Evolutionary conservation across 495 filamentous ascomycete genomes (phyloP), one percentile per base, ranked within the genome.

Genomic region (Annulohypoxylon bovei): DNA sequence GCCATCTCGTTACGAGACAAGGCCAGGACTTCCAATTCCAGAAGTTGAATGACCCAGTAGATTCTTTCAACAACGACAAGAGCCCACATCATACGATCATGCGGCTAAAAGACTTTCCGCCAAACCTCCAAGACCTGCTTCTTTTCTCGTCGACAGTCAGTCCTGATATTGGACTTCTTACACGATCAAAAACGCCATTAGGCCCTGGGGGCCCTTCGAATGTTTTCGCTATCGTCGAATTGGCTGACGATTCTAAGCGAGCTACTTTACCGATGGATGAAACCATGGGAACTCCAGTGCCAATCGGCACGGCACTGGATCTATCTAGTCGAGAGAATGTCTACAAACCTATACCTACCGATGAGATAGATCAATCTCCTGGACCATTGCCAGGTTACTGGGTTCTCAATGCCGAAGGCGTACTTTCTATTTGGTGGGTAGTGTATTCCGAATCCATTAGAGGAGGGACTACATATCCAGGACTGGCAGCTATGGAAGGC

Each of bases 381-480:
- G 90, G 90, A 1, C 95, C 96, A 14, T 77, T 97, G n/a, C 96
- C 96, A 1, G 93, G 90, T 2, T 77, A 97, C 12, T 88, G 96
- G 82, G 86, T 94, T 32, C 84, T 99, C 3, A 98, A 95, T 65
- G 88, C 97, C 74, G 93, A 98, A 70, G 95, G 95, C 28, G 82
- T 96, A 8, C 82, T 99, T 6, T 86, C 85, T 22, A 83, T 89
- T 18, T 99, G 96, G 96, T 97, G 94, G 90, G 80, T 98, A 53
- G 82, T 98, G 37, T 97, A 98, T 76, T 87, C 90, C 35, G 93
- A 97, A 27, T 91, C 96, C 1, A 88, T 99, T 59, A 85, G 90
- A 52, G 83, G 89, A 70, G 87, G 88, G 0, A 86, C 88, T 11
- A 85, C 88, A 0, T 98, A 95, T 76, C 84, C 89, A 18, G 90